Conservation (phyloP, 1,284 basidiomycete species). For the Moesziomyces parantarcticus region DNA sequence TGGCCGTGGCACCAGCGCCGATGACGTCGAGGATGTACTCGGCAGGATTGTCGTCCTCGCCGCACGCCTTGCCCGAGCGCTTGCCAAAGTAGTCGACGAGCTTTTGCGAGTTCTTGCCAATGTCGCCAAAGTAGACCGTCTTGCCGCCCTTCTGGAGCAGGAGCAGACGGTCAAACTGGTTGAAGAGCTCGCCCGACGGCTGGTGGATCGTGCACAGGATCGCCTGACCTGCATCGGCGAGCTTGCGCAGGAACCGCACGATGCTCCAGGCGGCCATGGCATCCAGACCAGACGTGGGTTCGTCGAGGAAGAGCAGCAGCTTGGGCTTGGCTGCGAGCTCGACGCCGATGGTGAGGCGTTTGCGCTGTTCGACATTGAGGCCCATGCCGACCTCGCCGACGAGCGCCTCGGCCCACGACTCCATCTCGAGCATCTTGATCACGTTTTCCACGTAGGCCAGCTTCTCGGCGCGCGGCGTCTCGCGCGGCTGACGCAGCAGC, state of each 20-base stretch:
- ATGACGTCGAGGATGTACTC: constrained; percentile 65
- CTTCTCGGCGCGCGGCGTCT: constrained; percentile 49
- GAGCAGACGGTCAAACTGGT: constrained; percentile 57
- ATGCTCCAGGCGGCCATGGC: constrained; percentile 56
- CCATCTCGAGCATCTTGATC: constrained; percentile 58
- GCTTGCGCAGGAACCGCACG: constrained; percentile 65
- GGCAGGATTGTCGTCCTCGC: constrained; percentile 53
- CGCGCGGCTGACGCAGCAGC: constrained; percentile 53
- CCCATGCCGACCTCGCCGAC: constrained; percentile 53
- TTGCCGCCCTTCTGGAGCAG: constrained; percentile 59
- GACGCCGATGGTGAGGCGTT: constrained; percentile 60
- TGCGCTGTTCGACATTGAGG: constrained; percentile 60
- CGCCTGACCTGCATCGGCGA: constrained; percentile 64
- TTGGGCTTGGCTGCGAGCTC: constrained; percentile 60
- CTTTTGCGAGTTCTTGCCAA: constrained; percentile 74
- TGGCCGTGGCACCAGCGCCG: constrained; percentile 59
- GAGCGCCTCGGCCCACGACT: constrained; percentile 54
- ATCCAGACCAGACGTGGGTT: constrained; percentile 62
- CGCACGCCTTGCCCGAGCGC: constrained; percentile 72
- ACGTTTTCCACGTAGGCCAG: constrained; percentile 57
- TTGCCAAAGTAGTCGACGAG: constrained; percentile 78
- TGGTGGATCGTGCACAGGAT: constrained; percentile 69
- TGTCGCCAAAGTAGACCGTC: constrained; percentile 74
- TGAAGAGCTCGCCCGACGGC: constrained; percentile 63
- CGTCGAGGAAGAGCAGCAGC: constrained; percentile 63